A percentile compares a stretch with the other conserved stretches of the same genome.
phyloP scores from a whole-genome alignment of 2,329 filamentous ascomycete species.

The Nakataea oryzae region DNA sequence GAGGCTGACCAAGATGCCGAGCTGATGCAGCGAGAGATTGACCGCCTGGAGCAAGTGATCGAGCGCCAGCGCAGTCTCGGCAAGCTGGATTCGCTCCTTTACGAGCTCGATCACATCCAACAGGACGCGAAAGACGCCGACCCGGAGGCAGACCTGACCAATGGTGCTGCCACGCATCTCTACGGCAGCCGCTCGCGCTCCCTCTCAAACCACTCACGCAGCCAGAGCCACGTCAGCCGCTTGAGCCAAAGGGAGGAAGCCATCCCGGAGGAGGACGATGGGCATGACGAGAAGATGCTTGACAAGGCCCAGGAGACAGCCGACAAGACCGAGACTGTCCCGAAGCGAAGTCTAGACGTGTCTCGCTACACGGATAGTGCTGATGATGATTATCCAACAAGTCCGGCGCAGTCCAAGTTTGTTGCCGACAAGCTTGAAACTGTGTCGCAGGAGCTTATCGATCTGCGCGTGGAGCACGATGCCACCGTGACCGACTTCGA shows the following conservation, averaged over 20 bases:
- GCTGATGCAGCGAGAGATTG: slow-evolving; percentile 92
- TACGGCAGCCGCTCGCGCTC: slow-evolving; percentile 25
- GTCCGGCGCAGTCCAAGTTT: slow-evolving; percentile 71
- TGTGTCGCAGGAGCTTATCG: slow-evolving; percentile 83
- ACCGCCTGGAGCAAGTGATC: slow-evolving; percentile 86
- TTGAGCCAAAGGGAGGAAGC: slow-evolving; percentile 42
- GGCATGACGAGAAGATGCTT: slow-evolving; percentile 22
- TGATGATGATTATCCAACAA: slow-evolving; percentile 39
- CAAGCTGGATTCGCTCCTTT: slow-evolving; percentile 83
- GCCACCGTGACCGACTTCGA: slow-evolving; percentile 72
- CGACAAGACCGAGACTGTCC: slow-evolving; percentile 6
- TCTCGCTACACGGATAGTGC: background rate
- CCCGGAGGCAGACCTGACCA: slow-evolving; percentile 22
- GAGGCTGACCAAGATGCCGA: slow-evolving; percentile 95
- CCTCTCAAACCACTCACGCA: slow-evolving; percentile 34
- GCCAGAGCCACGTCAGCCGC: slow-evolving; percentile 41
- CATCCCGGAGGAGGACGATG: slow-evolving; percentile 35
- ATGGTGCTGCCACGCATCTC: slow-evolving; percentile 13
- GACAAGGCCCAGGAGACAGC: slow-evolving; percentile 16
- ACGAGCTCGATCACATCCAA: slow-evolving; percentile 76
- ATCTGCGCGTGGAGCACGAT: slow-evolving; percentile 86
- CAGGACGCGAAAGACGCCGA: slow-evolving; percentile 37
- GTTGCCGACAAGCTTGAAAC: slow-evolving; percentile 88
- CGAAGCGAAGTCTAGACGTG: background rate
- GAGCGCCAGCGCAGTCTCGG: slow-evolving; percentile 92